Evolutionary conservation across 169 alveolate species (phyloP).

Genomic region (Fabrea salina): DNA sequence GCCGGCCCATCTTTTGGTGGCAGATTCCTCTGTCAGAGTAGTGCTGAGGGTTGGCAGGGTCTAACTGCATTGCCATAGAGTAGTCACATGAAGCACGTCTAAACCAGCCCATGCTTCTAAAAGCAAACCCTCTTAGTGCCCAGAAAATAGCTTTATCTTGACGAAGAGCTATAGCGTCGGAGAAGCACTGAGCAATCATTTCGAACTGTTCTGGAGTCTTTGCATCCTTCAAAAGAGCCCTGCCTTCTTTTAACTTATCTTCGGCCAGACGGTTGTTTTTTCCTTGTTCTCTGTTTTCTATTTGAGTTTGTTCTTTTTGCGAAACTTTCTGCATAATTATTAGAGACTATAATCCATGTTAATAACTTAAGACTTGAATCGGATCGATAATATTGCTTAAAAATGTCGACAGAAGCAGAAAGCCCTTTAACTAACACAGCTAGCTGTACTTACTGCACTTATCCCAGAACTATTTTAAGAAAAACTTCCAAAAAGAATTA

Average conservation of each 20-base stretch:
- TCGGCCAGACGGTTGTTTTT: conserved; percentile 26
- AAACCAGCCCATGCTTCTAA: conserved; percentile 50
- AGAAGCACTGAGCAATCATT: neutral
- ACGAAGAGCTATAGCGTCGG: conserved; percentile 36
- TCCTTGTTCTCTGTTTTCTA: conserved; percentile 26
- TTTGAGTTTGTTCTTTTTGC: conserved; percentile 23
- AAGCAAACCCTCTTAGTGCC: conserved; percentile 66
- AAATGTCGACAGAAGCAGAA: too few species aligned
- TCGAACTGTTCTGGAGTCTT: conserved; percentile 33
- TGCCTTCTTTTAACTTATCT: conserved; percentile 32
- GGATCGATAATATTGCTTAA: too few species aligned
- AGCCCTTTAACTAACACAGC: too few species aligned
- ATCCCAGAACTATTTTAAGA: too few species aligned
- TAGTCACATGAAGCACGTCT: conserved; percentile 70
- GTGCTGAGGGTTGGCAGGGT: conserved; percentile 53
- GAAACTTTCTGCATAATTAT: conserved; percentile 25
- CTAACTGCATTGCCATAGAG: conserved; percentile 70
- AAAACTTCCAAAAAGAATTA: too few species aligned
- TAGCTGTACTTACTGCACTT: too few species aligned
- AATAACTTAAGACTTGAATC: too few species aligned
- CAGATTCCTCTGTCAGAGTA: conserved; percentile 70
- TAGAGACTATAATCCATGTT: too few species aligned
- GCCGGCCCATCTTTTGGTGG: conserved; percentile 46
- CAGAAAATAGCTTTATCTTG: conserved; percentile 41
- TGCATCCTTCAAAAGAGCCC: conserved; percentile 30